Conservation (phyloP, 1,284 basidiomycete species). For the Somion occarium region DNA sequence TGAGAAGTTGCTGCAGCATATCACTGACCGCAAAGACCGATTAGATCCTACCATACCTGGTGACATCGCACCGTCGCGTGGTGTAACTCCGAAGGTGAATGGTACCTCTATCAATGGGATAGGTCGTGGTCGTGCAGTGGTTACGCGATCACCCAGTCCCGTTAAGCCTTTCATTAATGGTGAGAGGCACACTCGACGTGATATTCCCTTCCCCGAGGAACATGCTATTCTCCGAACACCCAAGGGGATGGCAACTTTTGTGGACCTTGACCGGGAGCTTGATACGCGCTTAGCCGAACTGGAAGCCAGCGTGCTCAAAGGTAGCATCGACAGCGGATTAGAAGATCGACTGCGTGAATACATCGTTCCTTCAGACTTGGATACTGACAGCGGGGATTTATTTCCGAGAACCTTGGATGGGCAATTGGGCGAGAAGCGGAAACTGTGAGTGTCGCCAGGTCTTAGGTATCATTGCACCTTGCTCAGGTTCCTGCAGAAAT, state of each 20-base stretch:
- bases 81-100: slow-evolving; percentile 25
- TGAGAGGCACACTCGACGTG: slow-evolving; percentile 19
- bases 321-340: slow-evolving; percentile 8
- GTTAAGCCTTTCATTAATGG: slow-evolving; percentile 18
- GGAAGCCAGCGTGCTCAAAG: slow-evolving; percentile 11
- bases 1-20: slow-evolving; percentile 78
- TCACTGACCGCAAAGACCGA: slow-evolving; percentile 85
- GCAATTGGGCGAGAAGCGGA: slow-evolving; percentile 56
- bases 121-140: slow-evolving; percentile 17
- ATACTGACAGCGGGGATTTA: slow-evolving; percentile 37
- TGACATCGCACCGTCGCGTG: slow-evolving; percentile 33
- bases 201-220: slow-evolving; percentile 55
- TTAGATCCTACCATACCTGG: slow-evolving; percentile 56
- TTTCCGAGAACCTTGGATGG: slow-evolving; percentile 33
- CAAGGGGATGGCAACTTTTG: slow-evolving; percentile 67
- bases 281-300: slow-evolving; percentile 17
- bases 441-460: slow-evolving; percentile 40
- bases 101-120: slow-evolving; percentile 27
- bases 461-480: neutral
- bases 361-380: slow-evolving; percentile 34
- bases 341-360: slow-evolving; percentile 38
- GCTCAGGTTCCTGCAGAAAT: slow-evolving; percentile 27
- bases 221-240: slow-evolving; percentile 77
- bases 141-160: slow-evolving; percentile 26
- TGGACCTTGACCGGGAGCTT: slow-evolving; percentile 47